Evolutionary conservation across 148 eudicot genomes (phyloP), one percentile per base, ranked within the genome.

Genomic region (Arbutus unedo): DNA sequence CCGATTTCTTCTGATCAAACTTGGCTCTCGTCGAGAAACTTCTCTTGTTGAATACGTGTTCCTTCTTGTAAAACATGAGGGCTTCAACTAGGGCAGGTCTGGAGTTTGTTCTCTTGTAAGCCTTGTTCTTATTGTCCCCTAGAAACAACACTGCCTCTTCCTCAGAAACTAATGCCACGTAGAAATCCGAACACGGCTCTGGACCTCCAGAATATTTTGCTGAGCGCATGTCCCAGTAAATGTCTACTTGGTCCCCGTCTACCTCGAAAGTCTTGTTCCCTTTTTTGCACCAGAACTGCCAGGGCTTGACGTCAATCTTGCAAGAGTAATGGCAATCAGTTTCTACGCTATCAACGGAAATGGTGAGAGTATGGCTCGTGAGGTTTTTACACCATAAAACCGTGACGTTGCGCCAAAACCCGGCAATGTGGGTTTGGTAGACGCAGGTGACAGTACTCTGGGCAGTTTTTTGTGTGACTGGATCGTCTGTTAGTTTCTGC

Each of bases 261-360:
- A 95, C 89, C 50, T 90, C 90, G 23, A 93, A 91, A 0, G 87
- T 84, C 54, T 94, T 94, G 85, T 88, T 89, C 13, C 99, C 96
- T 80, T 91, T 94, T 50, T 87, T 91, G 80, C 93, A 87, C 99
- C 99, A 96, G 74, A 96, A 93, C 76, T 94, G 93, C 98, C 99
- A 96, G 1, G 99, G 95, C 64, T 93, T 93, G 45, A 96, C 76
- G 78, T 94, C 99, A 15, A 96, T 89, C 83, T 94, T 96, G 91
- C 98, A 96, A 2, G 92, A 85, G 71, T 85, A 83, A 5, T 73
- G 83, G 8, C 54, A 70, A 2, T 86, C 90, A 9, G 82, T 85
- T 71, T 88, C 94, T 14, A 81, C 55, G 56, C 91, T 90, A 15
- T 96, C 98, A 1, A 96, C 89, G 5, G 88, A 84, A 2, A 96